Conservation (phyloP, 768 basidiomycete genomes). For the Podaxis sp. region DNA sequence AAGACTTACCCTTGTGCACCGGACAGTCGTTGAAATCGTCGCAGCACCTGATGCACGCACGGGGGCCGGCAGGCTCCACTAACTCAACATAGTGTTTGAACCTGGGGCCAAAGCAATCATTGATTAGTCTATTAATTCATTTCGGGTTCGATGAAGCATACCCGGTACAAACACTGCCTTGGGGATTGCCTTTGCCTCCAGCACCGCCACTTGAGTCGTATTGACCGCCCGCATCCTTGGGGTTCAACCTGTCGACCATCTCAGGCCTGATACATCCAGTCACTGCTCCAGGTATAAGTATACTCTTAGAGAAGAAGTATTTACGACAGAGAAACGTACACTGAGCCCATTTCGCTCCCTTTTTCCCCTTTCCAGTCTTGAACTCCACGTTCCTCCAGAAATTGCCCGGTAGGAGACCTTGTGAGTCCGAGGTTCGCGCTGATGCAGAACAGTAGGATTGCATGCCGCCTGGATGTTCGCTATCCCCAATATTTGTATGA, state of each 20-base stretch:
- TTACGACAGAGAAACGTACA: constrained; percentile 27
- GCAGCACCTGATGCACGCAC: constrained; percentile 61
- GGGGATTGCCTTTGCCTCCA: constrained; percentile 49
- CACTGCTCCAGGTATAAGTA: constrained; percentile 30
- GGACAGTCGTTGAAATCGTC: constrained; percentile 55
- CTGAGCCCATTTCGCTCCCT: constrained; percentile 44
- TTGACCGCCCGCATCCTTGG: constrained; percentile 50
- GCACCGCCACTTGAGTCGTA: constrained; percentile 57
- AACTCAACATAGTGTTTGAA: constrained; percentile 62
- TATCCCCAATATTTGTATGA: constrained; percentile 56
- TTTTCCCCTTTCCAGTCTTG: constrained; percentile 41
- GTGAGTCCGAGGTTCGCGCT: constrained; percentile 38
- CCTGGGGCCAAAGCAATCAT: constrained; percentile 21
- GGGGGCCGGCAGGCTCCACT: constrained; percentile 46
- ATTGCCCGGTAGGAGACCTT: constrained; percentile 44
- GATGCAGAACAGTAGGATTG: constrained; percentile 52
- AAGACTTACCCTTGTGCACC: constrained; percentile 38
- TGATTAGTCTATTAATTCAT: not conserved
- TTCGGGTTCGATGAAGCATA: constrained; percentile 21
- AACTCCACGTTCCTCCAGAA: constrained; percentile 55
- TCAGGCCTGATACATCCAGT: constrained; percentile 53
- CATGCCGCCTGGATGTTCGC: constrained; percentile 53
- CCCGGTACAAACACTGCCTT: constrained; percentile 50
- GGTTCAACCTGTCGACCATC: constrained; percentile 41
- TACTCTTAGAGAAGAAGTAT: not conserved